Evolutionary conservation across 2,329 filamentous ascomycete genomes (phyloP).

Genomic region (Alternaria sp.): DNA sequence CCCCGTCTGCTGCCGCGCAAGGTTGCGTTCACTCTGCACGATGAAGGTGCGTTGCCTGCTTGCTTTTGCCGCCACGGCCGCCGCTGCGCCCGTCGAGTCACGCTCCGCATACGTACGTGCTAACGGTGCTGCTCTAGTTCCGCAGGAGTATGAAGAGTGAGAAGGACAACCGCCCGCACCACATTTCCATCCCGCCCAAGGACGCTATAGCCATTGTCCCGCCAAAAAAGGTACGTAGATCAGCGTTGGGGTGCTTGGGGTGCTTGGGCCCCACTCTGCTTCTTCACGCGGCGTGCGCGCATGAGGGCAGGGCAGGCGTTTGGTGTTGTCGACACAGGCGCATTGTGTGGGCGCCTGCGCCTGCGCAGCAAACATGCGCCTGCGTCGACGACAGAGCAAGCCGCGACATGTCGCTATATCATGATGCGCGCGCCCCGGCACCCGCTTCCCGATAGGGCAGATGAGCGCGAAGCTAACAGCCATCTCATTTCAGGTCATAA

Average conservation of each 20-base stretch:
- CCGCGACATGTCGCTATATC: constrained; percentile 1
- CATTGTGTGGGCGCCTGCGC: constrained; percentile 1
- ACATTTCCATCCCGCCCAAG: constrained; percentile 81
- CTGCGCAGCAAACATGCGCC: background rate
- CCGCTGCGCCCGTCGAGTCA: constrained; percentile 22
- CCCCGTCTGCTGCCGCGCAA: constrained; percentile 12
- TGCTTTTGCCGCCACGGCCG: constrained; percentile 9
- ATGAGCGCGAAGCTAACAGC: constrained; percentile 34
- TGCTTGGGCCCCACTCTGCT: background rate
- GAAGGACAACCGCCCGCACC: constrained; percentile 74
- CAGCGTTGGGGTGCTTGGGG: background rate
- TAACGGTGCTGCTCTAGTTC: constrained; percentile 55
- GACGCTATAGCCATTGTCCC: constrained; percentile 87
- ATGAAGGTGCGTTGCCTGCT: constrained; percentile 26
- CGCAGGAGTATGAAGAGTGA: constrained; percentile 90
- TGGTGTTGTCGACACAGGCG: background rate
- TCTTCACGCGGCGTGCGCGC: background rate
- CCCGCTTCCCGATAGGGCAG: constrained; percentile 23
- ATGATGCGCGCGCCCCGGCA: constrained; percentile 12
- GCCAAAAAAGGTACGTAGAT: constrained; percentile 78
- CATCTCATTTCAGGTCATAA: constrained; percentile 75
- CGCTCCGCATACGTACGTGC: constrained; percentile 28
- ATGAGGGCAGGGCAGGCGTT: background rate
- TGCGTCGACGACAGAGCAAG: background rate
- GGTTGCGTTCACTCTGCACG: constrained; percentile 19